Conservation (phyloP, 2,329 filamentous ascomycete genomes). For the Aaosphaeria arxii region DNA sequence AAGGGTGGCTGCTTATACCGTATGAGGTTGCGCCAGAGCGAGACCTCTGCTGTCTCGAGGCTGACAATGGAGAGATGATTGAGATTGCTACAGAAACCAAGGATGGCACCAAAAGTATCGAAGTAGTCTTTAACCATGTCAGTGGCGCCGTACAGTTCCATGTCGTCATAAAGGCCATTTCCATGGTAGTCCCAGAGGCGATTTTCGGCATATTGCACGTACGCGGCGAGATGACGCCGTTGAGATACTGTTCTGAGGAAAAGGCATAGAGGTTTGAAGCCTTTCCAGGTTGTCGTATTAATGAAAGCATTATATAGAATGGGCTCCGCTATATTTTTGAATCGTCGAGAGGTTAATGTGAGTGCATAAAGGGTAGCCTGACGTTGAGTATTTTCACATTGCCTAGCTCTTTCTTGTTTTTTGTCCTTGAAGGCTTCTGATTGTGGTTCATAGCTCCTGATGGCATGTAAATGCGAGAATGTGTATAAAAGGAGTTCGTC, state of each 20-base stretch:
- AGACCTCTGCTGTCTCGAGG: conserved; percentile 14
- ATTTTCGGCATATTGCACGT: conserved; percentile 24
- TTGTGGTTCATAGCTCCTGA: conserved; percentile 20
- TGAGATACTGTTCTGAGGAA: conserved; percentile 15
- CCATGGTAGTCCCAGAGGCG: conserved; percentile 19
- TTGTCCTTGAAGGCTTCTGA: conserved; percentile 15
- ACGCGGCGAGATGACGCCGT: neutral
- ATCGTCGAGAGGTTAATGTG: conserved; percentile 13
- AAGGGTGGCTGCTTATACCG: neutral
- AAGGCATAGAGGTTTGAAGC: conserved; percentile 9
- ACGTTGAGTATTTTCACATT: conserved; percentile 18
- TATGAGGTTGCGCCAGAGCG: conserved; percentile 19
- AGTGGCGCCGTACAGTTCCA: neutral
- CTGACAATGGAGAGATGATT: conserved; percentile 19
- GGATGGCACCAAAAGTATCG: conserved; percentile 13
- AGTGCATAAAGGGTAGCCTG: conserved; percentile 15
- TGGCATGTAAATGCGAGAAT: conserved; percentile 7
- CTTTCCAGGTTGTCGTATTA: conserved; percentile 12
- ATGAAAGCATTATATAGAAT: conserved; percentile 20
- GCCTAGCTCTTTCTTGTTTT: conserved; percentile 13
- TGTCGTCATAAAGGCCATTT: conserved; percentile 13
- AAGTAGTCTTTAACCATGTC: conserved; percentile 14
- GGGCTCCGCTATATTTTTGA: conserved; percentile 17
- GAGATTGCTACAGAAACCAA: conserved; percentile 15
- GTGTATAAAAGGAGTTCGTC: conserved; percentile 22